A percentile compares a stretch with the other conserved stretches of the same genome.
Conservation (phyloP, 202 grass and related monocot species). For the Bolboschoenoplectus hybrid region DNA sequence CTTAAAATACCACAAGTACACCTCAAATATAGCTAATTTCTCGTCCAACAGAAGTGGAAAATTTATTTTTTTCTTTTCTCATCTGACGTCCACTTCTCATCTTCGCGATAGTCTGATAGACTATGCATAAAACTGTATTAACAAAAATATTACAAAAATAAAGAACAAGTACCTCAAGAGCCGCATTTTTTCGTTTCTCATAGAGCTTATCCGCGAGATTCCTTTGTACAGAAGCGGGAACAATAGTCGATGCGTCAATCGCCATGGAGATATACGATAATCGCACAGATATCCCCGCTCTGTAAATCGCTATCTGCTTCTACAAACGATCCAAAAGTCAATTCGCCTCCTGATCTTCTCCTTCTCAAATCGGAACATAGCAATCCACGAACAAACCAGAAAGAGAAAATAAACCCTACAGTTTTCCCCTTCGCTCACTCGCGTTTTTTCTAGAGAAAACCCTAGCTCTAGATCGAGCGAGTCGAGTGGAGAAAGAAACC, state of each 20-base stretch:
- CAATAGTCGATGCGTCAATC: slow-evolving; percentile 70
- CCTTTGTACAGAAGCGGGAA: slow-evolving; percentile 81
- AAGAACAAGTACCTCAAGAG: slow-evolving; percentile 61
- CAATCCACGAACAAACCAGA: not conserved
- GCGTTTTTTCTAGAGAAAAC: slow-evolving; percentile 15
- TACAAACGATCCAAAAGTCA: slow-evolving; percentile 39
- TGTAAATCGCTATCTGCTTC: not conserved
- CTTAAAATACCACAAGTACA: not conserved
- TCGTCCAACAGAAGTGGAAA: slow-evolving; percentile 6
- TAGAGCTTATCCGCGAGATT: slow-evolving; percentile 99
- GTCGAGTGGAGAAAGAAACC: not conserved
- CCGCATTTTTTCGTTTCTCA: slow-evolving; percentile 99
- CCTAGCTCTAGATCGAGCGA: slow-evolving; percentile 32
- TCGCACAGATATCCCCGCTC: slow-evolving; percentile 31
- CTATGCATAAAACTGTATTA: not conserved
- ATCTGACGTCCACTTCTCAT: not conserved
- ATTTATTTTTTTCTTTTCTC: not conserved
- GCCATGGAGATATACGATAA: slow-evolving; percentile 42
- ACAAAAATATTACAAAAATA: slow-evolving; percentile 13
- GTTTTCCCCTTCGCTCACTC: not conserved
- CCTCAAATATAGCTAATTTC: slow-evolving; percentile 10
- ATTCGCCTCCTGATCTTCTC: slow-evolving; percentile 29
- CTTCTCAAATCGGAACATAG: slow-evolving; percentile 34
- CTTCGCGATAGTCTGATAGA: not conserved
- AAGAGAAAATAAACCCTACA: not conserved